Percentiles rank a stretch among this genome's conserved stretches.
phyloP scores from a whole-genome alignment of 192 early-diverging fungal genomes.

The Coemansia pectinata region DNA sequence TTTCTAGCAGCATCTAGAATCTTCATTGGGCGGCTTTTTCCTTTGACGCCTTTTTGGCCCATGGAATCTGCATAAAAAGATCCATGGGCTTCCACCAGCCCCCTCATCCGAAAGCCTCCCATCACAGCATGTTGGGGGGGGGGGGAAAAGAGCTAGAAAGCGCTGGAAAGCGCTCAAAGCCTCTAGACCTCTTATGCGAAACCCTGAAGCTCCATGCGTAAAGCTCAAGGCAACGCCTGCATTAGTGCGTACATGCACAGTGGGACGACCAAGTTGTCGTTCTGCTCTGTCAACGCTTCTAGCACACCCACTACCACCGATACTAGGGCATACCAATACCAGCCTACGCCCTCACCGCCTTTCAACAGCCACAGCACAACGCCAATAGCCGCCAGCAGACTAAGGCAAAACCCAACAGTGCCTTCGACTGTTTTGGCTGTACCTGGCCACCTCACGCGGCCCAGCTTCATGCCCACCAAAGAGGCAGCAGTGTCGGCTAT shows the following conservation, averaged over 20 bases:
- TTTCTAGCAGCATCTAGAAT: conserved; percentile 1
- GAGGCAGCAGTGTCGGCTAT: conserved; percentile 92
- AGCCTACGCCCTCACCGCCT: conserved; percentile 26
- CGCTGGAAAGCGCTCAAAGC: neutral
- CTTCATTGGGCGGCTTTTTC: neutral
- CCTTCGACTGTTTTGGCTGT: conserved; percentile 86
- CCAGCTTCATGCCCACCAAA: conserved; percentile 74
- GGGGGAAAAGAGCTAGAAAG: neutral
- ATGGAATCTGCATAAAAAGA: neutral
- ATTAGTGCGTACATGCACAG: conserved; percentile 63
- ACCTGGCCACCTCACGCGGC: conserved; percentile 71
- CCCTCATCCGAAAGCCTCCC: conserved; percentile 2
- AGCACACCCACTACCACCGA: conserved; percentile 60
- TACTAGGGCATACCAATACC: conserved; percentile 20
- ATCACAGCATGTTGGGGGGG: neutral
- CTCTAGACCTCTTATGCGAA: neutral
- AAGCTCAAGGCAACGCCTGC: neutral
- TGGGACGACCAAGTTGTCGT: conserved; percentile 93
- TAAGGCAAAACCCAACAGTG: conserved; percentile 54
- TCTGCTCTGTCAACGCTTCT: conserved; percentile 89
- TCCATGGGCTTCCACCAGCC: conserved; percentile 7
- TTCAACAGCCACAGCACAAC: neutral
- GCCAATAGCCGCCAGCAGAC: conserved; percentile 10
- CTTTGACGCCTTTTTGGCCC: neutral
- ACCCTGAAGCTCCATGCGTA: too few species aligned